A percentile compares a stretch with the other conserved stretches of the same genome.
These are phyloP conservation scores for Linanthus parryae DNA, from an alignment of 148 eudicot genomes.

Conservation along the genomic window DNA sequence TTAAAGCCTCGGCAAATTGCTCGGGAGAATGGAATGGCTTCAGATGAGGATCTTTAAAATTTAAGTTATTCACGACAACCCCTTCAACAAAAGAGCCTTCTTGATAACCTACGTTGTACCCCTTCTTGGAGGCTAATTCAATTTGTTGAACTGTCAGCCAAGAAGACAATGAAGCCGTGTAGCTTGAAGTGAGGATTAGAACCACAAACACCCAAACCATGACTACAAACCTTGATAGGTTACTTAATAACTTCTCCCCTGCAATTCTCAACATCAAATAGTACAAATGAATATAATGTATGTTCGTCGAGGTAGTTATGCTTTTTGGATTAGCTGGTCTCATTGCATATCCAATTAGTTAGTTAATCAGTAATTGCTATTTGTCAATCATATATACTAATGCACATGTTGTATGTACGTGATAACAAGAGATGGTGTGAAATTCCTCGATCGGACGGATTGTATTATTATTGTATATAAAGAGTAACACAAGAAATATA, in stretches of 20 bases:
- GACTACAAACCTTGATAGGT: slow-evolving; percentile 24
- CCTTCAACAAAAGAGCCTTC: background rate
- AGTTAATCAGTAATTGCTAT: no score
- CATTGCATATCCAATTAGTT: no score
- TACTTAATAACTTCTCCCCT: slow-evolving; percentile 25
- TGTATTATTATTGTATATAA: no score
- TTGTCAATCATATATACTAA: no score
- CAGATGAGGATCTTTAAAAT: slow-evolving; percentile 6
- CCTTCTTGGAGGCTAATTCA: slow-evolving; percentile 12
- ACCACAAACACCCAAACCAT: slow-evolving; percentile 28
- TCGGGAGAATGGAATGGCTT: background rate
- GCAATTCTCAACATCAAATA: background rate
- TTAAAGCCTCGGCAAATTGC: slow-evolving; percentile 14
- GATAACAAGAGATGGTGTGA: no score
- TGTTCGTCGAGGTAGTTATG: no score
- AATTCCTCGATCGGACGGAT: no score
- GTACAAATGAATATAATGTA: no score
- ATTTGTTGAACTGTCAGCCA: slow-evolving; percentile 22
- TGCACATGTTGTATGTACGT: no score
- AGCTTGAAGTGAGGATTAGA: slow-evolving; percentile 23
- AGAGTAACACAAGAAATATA: no score
- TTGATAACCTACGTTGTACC: slow-evolving; percentile 18
- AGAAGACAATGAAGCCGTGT: slow-evolving; percentile 27
- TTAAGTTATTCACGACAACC: slow-evolving; percentile 3
- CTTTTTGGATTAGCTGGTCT: no score